A percentile compares a stretch with the other conserved stretches of the same genome.
Evolutionary conservation across 257 asterid species (phyloP).

Genomic region (Solanum paucissectum): DNA sequence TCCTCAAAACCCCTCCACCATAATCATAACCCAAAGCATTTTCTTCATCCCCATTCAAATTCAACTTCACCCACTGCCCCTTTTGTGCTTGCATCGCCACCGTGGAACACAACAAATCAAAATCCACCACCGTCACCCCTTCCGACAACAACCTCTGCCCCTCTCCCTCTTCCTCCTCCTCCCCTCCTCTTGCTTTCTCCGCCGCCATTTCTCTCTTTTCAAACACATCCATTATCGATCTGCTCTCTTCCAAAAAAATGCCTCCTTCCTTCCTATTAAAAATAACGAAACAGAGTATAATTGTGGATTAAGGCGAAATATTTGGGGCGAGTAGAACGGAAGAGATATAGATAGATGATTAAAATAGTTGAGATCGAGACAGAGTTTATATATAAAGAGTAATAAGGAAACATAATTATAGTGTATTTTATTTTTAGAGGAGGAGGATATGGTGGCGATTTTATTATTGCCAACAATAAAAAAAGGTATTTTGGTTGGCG

Average conservation of each 20-base stretch:
- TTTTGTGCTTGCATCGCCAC: slow-evolving; percentile 73
- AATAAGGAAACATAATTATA: background rate
- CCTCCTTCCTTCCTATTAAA: slow-evolving; percentile 7
- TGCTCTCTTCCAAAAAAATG: slow-evolving; percentile 6
- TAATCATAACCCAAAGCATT: slow-evolving; percentile 1
- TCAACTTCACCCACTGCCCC: slow-evolving; percentile 58
- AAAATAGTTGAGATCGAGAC: background rate
- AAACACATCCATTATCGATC: slow-evolving; percentile 14
- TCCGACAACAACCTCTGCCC: slow-evolving; percentile 42
- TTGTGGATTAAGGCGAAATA: background rate
- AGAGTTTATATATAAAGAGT: background rate
- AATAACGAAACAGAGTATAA: background rate
- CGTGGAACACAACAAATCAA: slow-evolving; percentile 79
- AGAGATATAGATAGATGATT: background rate
- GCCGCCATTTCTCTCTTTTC: slow-evolving; percentile 21
- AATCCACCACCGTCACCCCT: slow-evolving; percentile 62
- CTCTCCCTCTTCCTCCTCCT: slow-evolving; percentile 13
- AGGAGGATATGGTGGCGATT: background rate
- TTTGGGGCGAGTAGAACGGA: background rate
- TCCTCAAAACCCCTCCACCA: slow-evolving; percentile 58
- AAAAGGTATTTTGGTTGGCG: slow-evolving; percentile 37
- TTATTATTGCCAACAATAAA: background rate
- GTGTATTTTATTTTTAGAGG: background rate
- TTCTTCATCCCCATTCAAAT: slow-evolving; percentile 25
- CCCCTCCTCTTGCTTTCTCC: background rate